Percentiles rank a stretch among this genome's conserved stretches.
phyloP scores from a whole-genome alignment of 2,329 filamentous ascomycete species.

The Talaromyces sp. region DNA sequence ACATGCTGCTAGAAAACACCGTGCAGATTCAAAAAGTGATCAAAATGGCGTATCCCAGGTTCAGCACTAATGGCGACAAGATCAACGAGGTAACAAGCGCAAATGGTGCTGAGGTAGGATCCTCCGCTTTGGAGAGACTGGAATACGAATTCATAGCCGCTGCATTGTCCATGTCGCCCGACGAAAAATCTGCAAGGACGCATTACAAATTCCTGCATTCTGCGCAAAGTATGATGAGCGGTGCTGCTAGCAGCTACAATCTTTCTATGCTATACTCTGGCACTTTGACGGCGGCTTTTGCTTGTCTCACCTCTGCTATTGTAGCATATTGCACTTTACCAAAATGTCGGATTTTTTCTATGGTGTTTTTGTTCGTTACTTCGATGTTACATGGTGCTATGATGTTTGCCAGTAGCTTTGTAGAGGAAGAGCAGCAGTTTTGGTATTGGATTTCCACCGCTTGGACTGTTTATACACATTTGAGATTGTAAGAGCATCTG shows the following conservation, averaged over 20 bases:
- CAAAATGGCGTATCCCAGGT: conserved; percentile 64
- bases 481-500: conserved; percentile 29
- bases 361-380: conserved; percentile 47
- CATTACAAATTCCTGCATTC: conserved; percentile 59
- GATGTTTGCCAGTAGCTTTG: conserved; percentile 98
- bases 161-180: conserved; percentile 18
- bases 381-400: conserved; percentile 68
- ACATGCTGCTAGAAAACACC: conserved; percentile 73
- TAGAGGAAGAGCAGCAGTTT: conserved; percentile 97
- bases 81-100: not conserved
- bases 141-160: conserved; percentile 64
- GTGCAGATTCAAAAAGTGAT: conserved; percentile 75
- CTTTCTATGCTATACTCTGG: conserved; percentile 49
- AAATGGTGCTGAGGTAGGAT: not conserved
- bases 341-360: conserved; percentile 21
- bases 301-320: conserved; percentile 40
- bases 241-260: conserved; percentile 89
- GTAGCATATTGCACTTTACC: conserved; percentile 29
- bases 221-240: conserved; percentile 78
- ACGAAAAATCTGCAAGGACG: conserved; percentile 26
- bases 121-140: conserved; percentile 51
- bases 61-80: conserved; percentile 43
- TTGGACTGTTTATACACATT: conserved; percentile 48
- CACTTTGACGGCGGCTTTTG: conserved; percentile 37
- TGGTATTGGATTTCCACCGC: conserved; percentile 81